phyloP scores from a whole-genome alignment of 1,139 yeast genomes.

The Lodderomyces parapsilosis region DNA sequence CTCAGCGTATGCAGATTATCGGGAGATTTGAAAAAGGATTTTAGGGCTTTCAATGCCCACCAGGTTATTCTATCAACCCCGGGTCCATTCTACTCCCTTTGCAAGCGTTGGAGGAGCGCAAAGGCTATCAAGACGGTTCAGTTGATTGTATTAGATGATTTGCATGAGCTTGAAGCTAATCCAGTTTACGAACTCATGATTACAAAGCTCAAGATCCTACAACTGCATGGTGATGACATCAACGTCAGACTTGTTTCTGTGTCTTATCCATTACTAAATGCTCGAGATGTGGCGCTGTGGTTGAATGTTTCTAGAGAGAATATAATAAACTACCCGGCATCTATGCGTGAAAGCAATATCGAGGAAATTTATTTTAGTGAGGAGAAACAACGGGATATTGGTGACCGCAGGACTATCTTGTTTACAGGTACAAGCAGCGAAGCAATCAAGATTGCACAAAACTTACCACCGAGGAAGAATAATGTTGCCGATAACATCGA shows the following conservation, averaged over 20 bases:
- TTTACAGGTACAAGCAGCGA: not conserved
- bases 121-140: constrained; percentile 68
- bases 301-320: constrained; percentile 62
- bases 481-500: constrained; percentile 7
- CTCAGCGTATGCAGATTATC: constrained; percentile 56
- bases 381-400: not conserved
- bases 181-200: constrained; percentile 66
- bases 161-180: constrained; percentile 67
- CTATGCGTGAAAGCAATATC: constrained; percentile 54
- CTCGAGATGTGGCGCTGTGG: constrained; percentile 84
- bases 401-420: not conserved
- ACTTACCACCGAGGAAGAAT: not conserved
- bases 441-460: constrained; percentile 2
- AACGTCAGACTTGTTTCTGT: constrained; percentile 64
- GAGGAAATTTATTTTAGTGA: constrained; percentile 50
- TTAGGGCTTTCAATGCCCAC: constrained; percentile 51
- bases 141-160: constrained; percentile 70
- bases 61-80: constrained; percentile 82
- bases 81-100: constrained; percentile 64
- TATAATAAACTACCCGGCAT: constrained; percentile 69
- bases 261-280: constrained; percentile 69
- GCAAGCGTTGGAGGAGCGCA: constrained; percentile 81
- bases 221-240: constrained; percentile 52
- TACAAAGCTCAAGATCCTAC: constrained; percentile 69
- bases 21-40: constrained; percentile 59